A percentile compares a stretch with the other conserved stretches of the same genome.
Evolutionary conservation across 768 basidiomycete genomes (phyloP).

Genomic region (Tephrocybe sp.): DNA sequence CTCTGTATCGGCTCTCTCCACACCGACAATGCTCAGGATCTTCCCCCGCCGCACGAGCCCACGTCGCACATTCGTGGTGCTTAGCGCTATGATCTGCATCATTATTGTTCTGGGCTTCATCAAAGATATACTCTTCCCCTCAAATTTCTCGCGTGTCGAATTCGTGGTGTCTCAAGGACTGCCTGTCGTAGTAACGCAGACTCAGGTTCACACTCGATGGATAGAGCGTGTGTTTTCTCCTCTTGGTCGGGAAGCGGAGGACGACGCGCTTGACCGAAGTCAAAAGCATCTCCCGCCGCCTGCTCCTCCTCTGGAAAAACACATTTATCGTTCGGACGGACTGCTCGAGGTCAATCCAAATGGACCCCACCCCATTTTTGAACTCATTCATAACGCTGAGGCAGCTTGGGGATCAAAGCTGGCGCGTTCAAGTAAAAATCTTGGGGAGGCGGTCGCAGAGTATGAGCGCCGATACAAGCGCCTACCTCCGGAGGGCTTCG

Average conservation of each 20-base stretch:
- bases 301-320: conserved; percentile 22
- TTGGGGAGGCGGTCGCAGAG: conserved; percentile 75
- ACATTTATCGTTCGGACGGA: conserved; percentile 37
- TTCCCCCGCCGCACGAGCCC: conserved; percentile 1
- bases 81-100: not conserved
- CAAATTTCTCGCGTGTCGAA: not conserved
- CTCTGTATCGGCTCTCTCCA: too few species aligned
- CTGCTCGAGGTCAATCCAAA: conserved; percentile 39
- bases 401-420: conserved; percentile 60
- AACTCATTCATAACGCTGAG: conserved; percentile 74
- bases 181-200: not conserved
- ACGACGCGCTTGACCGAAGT: not conserved
- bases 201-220: too few species aligned
- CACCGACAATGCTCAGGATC: not conserved
- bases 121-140: not conserved
- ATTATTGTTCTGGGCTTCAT: not conserved
- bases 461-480: conserved; percentile 76
- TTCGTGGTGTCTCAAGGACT: not conserved
- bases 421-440: conserved; percentile 66
- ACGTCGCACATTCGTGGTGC: not conserved
- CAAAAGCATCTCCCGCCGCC: not conserved
- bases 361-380: conserved; percentile 73
- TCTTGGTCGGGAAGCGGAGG: too few species aligned
- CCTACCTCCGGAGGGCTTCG: conserved; percentile 82
- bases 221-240: too few species aligned